Conservation (phyloP, 805 yeast species). For the Clavispora asparagi region DNA sequence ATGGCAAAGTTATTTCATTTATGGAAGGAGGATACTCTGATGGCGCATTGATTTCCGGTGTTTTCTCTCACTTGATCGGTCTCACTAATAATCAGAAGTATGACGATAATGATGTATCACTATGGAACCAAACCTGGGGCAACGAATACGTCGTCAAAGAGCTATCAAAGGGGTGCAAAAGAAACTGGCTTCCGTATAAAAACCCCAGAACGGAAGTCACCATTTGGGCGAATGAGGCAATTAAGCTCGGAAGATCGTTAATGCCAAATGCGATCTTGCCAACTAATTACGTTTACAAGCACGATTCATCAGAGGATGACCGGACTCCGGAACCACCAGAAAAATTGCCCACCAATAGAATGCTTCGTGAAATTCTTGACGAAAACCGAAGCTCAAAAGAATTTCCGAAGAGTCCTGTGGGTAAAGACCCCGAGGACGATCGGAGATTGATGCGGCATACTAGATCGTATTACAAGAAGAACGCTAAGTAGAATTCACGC, state of each 20-base stretch:
- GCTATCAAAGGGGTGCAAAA: constrained; percentile 62
- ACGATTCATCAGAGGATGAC: constrained; percentile 3
- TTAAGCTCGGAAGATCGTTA: constrained; percentile 57
- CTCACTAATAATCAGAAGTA: constrained; percentile 42
- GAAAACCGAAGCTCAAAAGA: constrained; percentile 5
- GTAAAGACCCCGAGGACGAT: constrained; percentile 25
- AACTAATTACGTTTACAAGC: constrained; percentile 28
- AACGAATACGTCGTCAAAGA: constrained; percentile 57
- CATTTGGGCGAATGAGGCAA: constrained; percentile 62
- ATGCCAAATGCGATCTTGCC: constrained; percentile 47
- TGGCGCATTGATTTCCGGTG: constrained; percentile 74
- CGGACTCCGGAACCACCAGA: constrained; percentile 2
- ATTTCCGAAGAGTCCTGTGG: constrained; percentile 15
- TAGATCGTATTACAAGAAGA: constrained; percentile 31
- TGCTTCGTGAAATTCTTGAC: constrained; percentile 28
- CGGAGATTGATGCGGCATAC: constrained; percentile 31
- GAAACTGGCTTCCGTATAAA: constrained; percentile 57
- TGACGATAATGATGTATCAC: constrained; percentile 19
- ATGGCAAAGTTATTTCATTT: constrained; percentile 60
- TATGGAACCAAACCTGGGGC: constrained; percentile 66
- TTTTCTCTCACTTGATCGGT: constrained; percentile 74
- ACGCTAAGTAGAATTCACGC: constrained; percentile 1
- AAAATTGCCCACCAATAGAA: constrained; percentile 18
- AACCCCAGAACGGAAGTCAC: constrained; percentile 48
- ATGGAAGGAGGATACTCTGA: constrained; percentile 87